A percentile compares a stretch with the other conserved stretches of the same genome.
Conservation (phyloP, 192 early-diverging fungal genomes). For the Coemansia guatemalensis region DNA sequence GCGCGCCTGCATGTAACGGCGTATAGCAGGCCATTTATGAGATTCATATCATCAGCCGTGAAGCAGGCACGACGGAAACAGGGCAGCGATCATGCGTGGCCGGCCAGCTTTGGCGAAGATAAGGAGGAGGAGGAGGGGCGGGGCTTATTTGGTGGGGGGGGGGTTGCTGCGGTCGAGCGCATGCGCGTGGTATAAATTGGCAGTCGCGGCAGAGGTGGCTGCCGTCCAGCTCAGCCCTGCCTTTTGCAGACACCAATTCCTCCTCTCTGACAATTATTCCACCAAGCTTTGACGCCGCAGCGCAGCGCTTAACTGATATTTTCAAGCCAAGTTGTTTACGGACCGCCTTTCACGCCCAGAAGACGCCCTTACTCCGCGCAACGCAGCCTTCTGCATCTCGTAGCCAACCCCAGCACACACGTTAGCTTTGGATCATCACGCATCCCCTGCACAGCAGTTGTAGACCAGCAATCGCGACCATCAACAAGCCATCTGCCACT, state of each 20-base stretch:
- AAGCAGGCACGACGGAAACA: slow-evolving; percentile 1
- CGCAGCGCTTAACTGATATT: background rate
- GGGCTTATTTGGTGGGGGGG: background rate
- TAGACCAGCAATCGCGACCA: background rate
- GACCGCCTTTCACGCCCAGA: background rate
- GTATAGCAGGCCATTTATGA: slow-evolving; percentile 19
- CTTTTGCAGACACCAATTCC: background rate
- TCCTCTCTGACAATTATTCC: background rate
- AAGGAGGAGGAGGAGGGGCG: background rate
- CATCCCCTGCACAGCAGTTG: background rate
- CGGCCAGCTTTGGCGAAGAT: background rate
- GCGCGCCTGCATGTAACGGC: slow-evolving; percentile 24
- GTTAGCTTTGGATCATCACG: background rate
- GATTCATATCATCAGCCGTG: slow-evolving; percentile 20
- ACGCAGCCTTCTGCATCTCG: background rate
- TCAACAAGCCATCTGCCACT: background rate
- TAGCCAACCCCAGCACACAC: background rate
- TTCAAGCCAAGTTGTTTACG: background rate
- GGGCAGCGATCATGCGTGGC: background rate
- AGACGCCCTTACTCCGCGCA: background rate
- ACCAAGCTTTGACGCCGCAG: background rate
- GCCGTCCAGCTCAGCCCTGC: background rate
- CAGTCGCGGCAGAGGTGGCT: background rate
- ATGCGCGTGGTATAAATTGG: background rate
- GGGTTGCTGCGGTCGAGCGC: background rate